Conservation (phyloP, 108 stramenopile genomes). For the Cyclostephanos invisitatus region DNA sequence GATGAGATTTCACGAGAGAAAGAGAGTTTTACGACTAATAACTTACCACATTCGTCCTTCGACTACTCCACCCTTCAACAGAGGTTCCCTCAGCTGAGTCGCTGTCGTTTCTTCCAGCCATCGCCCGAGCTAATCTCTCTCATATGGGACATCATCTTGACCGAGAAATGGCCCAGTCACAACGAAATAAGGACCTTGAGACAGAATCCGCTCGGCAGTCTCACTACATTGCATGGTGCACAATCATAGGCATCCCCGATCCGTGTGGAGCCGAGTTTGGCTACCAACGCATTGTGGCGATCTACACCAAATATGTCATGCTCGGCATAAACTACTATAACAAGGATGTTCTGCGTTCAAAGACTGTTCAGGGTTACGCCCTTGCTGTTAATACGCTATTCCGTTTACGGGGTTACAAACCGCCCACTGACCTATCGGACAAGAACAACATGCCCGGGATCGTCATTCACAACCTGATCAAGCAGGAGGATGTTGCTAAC, state of each 20-base stretch:
- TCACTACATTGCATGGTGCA: no score
- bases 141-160: slow-evolving; percentile 12
- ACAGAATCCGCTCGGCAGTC: no score
- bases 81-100: slow-evolving; percentile 12
- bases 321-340: neutral
- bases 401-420: neutral
- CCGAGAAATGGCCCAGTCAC: slow-evolving; percentile 9
- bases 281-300: neutral
- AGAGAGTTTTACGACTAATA: slow-evolving; percentile 17
- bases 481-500: slow-evolving; percentile 14
- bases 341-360: neutral
- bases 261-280: slow-evolving; percentile 1
- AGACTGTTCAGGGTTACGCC: neutral
- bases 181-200: neutral
- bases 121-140: slow-evolving; percentile 1
- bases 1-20: slow-evolving; percentile 17
- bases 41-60: slow-evolving; percentile 3
- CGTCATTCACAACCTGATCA: no score
- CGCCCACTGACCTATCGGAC: no score
- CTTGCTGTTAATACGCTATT: slow-evolving; percentile 1
- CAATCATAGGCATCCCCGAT: neutral
- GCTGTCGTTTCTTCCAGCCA: slow-evolving; percentile 9
- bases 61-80: slow-evolving; percentile 21
- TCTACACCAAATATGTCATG: no score
- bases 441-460: no score